Percentiles rank a stretch among this genome's conserved stretches.
These are phyloP conservation scores for Bathelium albidoporum DNA, from an alignment of 495 filamentous ascomycete species.

Conservation along the genomic window DNA sequence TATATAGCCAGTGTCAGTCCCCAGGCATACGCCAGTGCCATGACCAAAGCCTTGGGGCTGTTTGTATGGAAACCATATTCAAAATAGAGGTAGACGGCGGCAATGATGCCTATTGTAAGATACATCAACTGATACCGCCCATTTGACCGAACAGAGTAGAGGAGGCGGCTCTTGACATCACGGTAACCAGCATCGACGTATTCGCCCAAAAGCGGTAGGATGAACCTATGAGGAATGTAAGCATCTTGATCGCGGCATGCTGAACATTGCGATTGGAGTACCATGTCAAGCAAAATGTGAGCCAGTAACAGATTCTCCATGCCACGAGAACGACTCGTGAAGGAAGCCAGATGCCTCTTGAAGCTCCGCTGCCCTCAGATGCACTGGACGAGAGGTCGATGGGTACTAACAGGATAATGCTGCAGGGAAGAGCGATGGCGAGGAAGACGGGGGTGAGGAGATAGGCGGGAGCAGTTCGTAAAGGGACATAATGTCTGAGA, in stretches of 20 bases:
- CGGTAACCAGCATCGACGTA: constrained; percentile 91
- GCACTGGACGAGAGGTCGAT: constrained; percentile 90
- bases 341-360: constrained; percentile 56
- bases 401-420: constrained; percentile 87
- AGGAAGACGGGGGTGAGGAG: constrained; percentile 89
- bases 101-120: constrained; percentile 57
- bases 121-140: constrained; percentile 77
- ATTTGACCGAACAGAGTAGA: constrained; percentile 78
- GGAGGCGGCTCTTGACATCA: constrained; percentile 63
- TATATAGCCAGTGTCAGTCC: constrained; percentile 84
- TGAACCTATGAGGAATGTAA: constrained; percentile 48
- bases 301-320: constrained; percentile 93
- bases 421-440: constrained; percentile 80
- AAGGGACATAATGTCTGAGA: constrained; percentile 75
- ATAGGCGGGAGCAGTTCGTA: constrained; percentile 83
- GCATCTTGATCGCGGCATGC: not conserved
- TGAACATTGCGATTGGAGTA: constrained; percentile 20
- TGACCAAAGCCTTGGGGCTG: constrained; percentile 66
- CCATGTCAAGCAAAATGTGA: constrained; percentile 93
- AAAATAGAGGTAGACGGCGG: constrained; percentile 71
- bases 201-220: constrained; percentile 85
- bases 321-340: constrained; percentile 61
- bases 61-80: constrained; percentile 58
- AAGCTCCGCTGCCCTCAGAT: constrained; percentile 41
- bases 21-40: constrained; percentile 93